Evolutionary conservation across 306 rosid species (phyloP).

Genomic region (Rosa rugosa): DNA sequence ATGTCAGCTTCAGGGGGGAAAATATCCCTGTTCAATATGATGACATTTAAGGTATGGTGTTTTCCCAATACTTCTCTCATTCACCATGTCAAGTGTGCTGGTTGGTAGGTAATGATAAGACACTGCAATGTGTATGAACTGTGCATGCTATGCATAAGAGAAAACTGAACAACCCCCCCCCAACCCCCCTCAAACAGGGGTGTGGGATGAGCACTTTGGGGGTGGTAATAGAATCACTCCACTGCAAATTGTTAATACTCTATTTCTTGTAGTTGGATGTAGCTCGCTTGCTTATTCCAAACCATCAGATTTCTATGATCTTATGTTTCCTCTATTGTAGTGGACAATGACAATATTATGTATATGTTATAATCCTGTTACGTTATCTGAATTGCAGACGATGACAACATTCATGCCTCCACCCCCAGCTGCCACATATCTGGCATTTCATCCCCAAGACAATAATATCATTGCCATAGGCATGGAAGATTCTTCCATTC

Average conservation of each 20-base stretch:
- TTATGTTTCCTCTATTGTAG: background rate
- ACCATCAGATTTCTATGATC: background rate
- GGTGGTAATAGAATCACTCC: background rate
- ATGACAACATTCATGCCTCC: constrained; percentile 99
- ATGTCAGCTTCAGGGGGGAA: constrained; percentile 99
- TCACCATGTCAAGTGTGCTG: constrained; percentile 12
- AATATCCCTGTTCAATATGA: constrained; percentile 98
- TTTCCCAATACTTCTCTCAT: constrained; percentile 21
- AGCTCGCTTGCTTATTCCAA: background rate
- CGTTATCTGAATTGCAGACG: constrained; percentile 57
- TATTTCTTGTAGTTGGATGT: background rate
- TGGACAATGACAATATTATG: background rate
- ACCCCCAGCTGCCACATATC: constrained; percentile 98
- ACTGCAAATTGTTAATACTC: background rate
- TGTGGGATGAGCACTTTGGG: background rate
- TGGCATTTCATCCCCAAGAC: constrained; percentile 99
- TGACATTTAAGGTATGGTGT: constrained; percentile 87
- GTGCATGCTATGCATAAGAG: background rate
- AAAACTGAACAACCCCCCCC: background rate
- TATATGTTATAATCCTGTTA: constrained; percentile 18
- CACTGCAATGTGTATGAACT: background rate
- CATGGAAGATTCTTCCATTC: constrained; percentile 97
- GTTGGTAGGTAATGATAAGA: background rate
- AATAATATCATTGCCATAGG: constrained; percentile 98
- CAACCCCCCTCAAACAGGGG: background rate